Evolutionary conservation across 148 eudicot genomes (phyloP).

Genomic region (Fagopyrum tataricum): DNA sequence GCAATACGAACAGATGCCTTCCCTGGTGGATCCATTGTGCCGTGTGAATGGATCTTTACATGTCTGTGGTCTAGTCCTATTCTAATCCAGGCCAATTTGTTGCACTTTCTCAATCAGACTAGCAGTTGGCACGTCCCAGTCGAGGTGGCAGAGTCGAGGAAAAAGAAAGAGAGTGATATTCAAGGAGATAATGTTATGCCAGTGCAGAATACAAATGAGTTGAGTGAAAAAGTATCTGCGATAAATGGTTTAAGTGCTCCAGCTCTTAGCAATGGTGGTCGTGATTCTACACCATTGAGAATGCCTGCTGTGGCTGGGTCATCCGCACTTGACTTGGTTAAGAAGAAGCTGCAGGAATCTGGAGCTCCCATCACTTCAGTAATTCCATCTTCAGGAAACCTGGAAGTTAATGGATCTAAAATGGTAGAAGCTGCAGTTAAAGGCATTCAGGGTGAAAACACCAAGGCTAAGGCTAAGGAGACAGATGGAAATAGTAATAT

Average conservation of each 20-base stretch:
- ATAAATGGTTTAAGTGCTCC: conserved; percentile 68
- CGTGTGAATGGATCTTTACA: not conserved
- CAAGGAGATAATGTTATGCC: conserved; percentile 39
- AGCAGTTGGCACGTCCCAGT: conserved; percentile 96
- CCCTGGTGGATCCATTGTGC: not conserved
- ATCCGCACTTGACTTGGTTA: conserved; percentile 89
- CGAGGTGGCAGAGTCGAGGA: conserved; percentile 69
- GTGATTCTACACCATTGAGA: conserved; percentile 70
- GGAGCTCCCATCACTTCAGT: conserved; percentile 62
- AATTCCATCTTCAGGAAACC: conserved; percentile 42
- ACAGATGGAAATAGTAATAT: conserved; percentile 50
- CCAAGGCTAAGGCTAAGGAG: conserved; percentile 73
- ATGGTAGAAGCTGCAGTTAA: conserved; percentile 42
- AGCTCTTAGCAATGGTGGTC: conserved; percentile 86
- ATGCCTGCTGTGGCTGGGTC: conserved; percentile 40
- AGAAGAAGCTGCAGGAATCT: conserved; percentile 92
- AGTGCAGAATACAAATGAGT: conserved; percentile 35
- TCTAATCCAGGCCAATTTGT: not conserved
- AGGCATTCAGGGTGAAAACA: conserved; percentile 57
- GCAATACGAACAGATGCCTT: not conserved
- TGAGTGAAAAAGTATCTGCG: conserved; percentile 55
- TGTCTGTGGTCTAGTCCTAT: not conserved
- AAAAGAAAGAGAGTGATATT: conserved; percentile 58
- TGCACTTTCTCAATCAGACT: conserved; percentile 34
- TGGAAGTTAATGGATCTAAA: conserved; percentile 66